Evolutionary conservation across 768 basidiomycete species (phyloP).

Genomic region (Imleria badia): DNA sequence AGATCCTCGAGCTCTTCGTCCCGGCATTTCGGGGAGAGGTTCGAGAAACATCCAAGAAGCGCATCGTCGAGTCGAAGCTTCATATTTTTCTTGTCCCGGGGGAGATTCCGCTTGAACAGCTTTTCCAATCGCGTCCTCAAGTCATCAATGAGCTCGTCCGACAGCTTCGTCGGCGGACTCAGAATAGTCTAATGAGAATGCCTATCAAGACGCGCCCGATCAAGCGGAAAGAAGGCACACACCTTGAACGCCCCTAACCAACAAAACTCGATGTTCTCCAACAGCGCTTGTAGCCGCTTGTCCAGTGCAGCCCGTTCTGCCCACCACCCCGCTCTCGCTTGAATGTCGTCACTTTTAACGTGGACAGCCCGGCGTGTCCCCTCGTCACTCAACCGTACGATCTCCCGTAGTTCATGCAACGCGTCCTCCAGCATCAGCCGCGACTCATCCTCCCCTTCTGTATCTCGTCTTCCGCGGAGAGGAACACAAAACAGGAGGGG

Average conservation of each 20-base stretch:
- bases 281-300: constrained; percentile 63
- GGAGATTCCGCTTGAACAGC: constrained; percentile 67
- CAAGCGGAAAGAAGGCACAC: constrained; percentile 10
- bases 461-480: constrained; percentile 76
- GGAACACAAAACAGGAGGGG: constrained; percentile 90
- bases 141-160: constrained; percentile 47
- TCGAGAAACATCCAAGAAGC: constrained; percentile 85
- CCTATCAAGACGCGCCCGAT: neutral
- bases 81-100: constrained; percentile 58
- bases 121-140: constrained; percentile 72
- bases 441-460: constrained; percentile 68
- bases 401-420: constrained; percentile 69
- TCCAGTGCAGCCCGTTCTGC: constrained; percentile 75
- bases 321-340: constrained; percentile 84
- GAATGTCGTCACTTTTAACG: constrained; percentile 64
- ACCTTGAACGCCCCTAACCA: constrained; percentile 99
- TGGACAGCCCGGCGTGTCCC: constrained; percentile 69
- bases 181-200: constrained; percentile 52
- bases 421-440: constrained; percentile 78
- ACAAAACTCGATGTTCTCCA: constrained; percentile 89
- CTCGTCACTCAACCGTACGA: constrained; percentile 77
- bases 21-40: constrained; percentile 74
- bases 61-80: constrained; percentile 65
- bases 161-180: constrained; percentile 43
- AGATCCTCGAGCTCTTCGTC: constrained; percentile 97